Evolutionary conservation across 306 rosid species (phyloP).

Genomic region (Cucurbita maxima): DNA sequence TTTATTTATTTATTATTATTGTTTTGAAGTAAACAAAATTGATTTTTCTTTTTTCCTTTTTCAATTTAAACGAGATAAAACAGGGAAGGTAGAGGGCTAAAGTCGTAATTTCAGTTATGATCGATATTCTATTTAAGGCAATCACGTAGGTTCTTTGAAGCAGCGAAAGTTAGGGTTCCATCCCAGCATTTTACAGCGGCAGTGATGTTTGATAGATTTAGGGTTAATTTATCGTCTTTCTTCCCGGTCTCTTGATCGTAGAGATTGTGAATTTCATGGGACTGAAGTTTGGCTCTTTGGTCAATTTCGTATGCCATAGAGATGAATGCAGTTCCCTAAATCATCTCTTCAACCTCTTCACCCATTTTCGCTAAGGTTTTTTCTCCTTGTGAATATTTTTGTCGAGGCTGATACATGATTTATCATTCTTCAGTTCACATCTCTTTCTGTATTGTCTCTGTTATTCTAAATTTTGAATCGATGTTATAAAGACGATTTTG

Average conservation of each 20-base stretch:
- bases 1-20: too few relatives aligned
- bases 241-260: neutral
- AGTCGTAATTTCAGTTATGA: neutral
- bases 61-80: neutral
- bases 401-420: slow-evolving; percentile 29
- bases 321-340: slow-evolving; percentile 84
- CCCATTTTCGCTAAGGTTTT: slow-evolving; percentile 7
- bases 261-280: slow-evolving; percentile 15
- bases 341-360: slow-evolving; percentile 21
- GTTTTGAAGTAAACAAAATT: too few relatives aligned
- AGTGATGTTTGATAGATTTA: neutral
- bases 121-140: neutral
- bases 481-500: neutral
- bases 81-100: neutral
- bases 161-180: neutral
- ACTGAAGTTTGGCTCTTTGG: slow-evolving; percentile 92
- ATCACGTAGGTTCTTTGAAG: rapidly evolving
- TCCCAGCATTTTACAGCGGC: neutral
- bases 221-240: neutral
- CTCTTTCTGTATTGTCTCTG: neutral
- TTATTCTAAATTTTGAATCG: neutral
- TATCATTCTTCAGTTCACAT: neutral
- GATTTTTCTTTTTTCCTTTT: too few relatives aligned
- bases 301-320: slow-evolving; percentile 37
- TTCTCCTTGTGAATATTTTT: slow-evolving; percentile 10